Evolutionary conservation across 768 basidiomycete genomes (phyloP).

Genomic region (Boletus insuetus): DNA sequence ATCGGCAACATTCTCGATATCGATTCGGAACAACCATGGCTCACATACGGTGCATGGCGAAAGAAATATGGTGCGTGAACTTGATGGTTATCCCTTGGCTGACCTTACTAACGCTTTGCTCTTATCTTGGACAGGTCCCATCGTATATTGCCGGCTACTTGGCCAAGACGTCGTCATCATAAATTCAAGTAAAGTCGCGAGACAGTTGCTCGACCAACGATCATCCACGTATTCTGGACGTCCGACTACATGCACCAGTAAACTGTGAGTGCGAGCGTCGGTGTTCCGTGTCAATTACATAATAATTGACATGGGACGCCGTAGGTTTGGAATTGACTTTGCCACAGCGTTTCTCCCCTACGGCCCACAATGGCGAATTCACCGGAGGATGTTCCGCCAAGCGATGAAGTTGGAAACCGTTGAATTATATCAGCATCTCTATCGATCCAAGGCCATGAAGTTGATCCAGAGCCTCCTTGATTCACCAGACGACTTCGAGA

Average conservation of each 20-base stretch:
- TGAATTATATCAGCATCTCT: conserved; percentile 22
- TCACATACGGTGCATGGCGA: conserved; percentile 28
- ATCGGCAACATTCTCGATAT: conserved; percentile 27
- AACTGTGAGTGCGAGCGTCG: conserved; percentile 15
- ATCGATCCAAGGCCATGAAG: conserved; percentile 20
- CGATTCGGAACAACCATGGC: conserved; percentile 21
- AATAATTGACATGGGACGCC: not conserved
- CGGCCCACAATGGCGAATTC: conserved; percentile 27
- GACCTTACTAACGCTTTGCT: not conserved
- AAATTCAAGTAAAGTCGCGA: conserved; percentile 26
- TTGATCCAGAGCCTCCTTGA: conserved; percentile 21
- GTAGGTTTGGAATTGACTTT: conserved; percentile 31
- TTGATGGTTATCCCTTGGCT: not conserved
- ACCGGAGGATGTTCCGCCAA: conserved; percentile 30
- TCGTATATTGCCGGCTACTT: conserved; percentile 27
- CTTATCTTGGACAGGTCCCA: conserved; percentile 20
- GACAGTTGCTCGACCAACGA: conserved; percentile 29
- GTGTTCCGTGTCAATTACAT: not conserved
- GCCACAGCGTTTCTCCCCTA: conserved; percentile 28
- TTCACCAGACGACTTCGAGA: conserved; percentile 22
- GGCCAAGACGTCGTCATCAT: conserved; percentile 27
- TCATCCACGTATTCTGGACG: conserved; percentile 30
- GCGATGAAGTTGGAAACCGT: conserved; percentile 19
- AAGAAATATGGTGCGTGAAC: conserved; percentile 26
- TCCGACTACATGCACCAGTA: conserved; percentile 18